A percentile compares a stretch with the other conserved stretches of the same genome.
Conservation (phyloP, 768 basidiomycete genomes). For the Tremella yokohamensis region DNA sequence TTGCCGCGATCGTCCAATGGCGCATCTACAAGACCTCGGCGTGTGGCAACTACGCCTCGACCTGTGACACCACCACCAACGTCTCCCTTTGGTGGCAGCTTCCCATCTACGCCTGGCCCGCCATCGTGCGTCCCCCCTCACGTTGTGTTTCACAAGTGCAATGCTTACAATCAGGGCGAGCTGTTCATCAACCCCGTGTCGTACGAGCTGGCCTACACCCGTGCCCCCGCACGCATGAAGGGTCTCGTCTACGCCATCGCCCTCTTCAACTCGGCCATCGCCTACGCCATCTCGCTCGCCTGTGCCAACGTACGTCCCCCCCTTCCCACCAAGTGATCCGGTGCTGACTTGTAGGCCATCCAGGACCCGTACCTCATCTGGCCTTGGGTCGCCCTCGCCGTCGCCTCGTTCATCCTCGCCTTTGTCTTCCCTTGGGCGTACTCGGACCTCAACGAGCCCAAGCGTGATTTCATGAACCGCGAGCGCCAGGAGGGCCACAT, state of each 20-base stretch:
- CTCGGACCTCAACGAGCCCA: conserved; percentile 43
- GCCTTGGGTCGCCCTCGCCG: conserved; percentile 38
- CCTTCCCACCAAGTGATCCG: too few species aligned
- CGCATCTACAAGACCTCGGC: conserved; percentile 45
- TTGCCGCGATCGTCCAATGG: conserved; percentile 50
- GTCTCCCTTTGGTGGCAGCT: conserved; percentile 43
- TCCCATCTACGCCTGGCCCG: conserved; percentile 37
- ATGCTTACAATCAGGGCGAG: conserved; percentile 24
- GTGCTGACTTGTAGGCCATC: conserved; percentile 8
- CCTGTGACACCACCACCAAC: conserved; percentile 32
- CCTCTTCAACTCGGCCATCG: conserved; percentile 47
- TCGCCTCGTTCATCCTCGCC: conserved; percentile 32
- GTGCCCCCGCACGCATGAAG: conserved; percentile 50
- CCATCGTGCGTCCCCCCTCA: background rate
- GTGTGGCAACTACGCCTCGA: conserved; percentile 47
- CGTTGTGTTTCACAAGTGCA: conserved; percentile 21
- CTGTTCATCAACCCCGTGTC: conserved; percentile 48
- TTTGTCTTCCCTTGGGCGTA: conserved; percentile 41
- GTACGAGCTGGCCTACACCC: conserved; percentile 51
- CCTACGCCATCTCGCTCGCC: conserved; percentile 43
- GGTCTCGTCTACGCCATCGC: conserved; percentile 47
- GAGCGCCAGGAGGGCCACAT: conserved; percentile 25
- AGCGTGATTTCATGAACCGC: conserved; percentile 26
- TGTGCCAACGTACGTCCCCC: conserved; percentile 26
- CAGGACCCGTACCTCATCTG: conserved; percentile 50